phyloP scores from a whole-genome alignment of 1,284 basidiomycete species.

The Bondarzewia mesenterica region DNA sequence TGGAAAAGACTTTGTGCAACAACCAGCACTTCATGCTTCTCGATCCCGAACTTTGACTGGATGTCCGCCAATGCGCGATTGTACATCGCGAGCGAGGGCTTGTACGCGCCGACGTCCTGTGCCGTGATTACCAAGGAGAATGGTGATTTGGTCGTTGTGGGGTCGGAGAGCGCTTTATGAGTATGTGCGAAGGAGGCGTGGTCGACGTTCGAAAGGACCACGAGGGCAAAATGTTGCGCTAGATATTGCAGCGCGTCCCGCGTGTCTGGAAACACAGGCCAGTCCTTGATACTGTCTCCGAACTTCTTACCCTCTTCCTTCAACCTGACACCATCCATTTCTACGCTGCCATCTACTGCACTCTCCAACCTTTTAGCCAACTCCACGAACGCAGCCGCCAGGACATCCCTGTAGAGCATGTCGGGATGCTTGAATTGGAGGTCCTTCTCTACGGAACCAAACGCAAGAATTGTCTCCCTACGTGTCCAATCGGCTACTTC shows the following conservation, averaged over 20 bases:
- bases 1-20: not conserved
- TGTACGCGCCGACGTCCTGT: not conserved
- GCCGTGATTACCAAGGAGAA: not conserved
- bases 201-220: conserved; percentile 71
- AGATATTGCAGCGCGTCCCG: conserved; percentile 48
- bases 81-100: not conserved
- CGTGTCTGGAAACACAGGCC: conserved; percentile 64
- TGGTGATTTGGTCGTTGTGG: not conserved
- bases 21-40: not conserved
- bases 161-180: conserved; percentile 12
- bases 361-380: too few relatives aligned
- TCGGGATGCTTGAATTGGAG: conserved; percentile 49
- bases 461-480: conserved; percentile 44
- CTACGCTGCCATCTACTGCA: too few relatives aligned
- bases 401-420: conserved; percentile 52
- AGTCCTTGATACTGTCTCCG: conserved; percentile 48
- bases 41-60: not conserved
- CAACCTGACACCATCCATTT: too few relatives aligned
- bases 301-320: conserved; percentile 27
- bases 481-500: conserved; percentile 41
- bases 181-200: conserved; percentile 53
- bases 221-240: conserved; percentile 54
- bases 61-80: not conserved
- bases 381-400: conserved; percentile 43
- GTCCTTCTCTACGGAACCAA: conserved; percentile 43